Conservation (phyloP, 2,329 filamentous ascomycete genomes). For the Colletotrichum costaricense region DNA sequence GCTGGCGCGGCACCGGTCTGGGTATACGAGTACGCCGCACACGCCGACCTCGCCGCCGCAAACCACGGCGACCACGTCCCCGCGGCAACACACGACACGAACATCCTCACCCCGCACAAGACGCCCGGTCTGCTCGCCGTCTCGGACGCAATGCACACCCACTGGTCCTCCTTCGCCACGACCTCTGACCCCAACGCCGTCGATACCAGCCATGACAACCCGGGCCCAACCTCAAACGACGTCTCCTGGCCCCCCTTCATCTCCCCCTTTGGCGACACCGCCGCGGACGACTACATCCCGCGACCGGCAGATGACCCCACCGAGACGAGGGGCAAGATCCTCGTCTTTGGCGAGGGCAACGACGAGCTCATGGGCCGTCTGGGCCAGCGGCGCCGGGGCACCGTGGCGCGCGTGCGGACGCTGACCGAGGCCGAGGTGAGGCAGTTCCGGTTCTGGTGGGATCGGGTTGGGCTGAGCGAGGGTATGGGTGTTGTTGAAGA, state of each 20-base stretch:
- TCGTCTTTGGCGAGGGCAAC: conserved; percentile 71
- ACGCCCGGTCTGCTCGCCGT: conserved; percentile 55
- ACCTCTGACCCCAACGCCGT: conserved; percentile 21
- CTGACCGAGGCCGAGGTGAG: conserved; percentile 57
- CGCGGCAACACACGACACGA: conserved; percentile 56
- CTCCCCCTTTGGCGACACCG: conserved; percentile 48
- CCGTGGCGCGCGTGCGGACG: conserved; percentile 54
- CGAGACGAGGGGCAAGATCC: conserved; percentile 47
- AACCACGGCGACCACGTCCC: conserved; percentile 61
- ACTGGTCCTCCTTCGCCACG: conserved; percentile 52
- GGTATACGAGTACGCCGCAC: conserved; percentile 70
- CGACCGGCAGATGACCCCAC: conserved; percentile 9
- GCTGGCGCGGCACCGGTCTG: conserved; percentile 50
- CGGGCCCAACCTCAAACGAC: conserved; percentile 27
- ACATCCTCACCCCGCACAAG: conserved; percentile 46
- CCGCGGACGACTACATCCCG: conserved; percentile 12
- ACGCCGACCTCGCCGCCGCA: conserved; percentile 50
- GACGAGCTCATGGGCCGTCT: conserved; percentile 57
- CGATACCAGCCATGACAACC: not conserved
- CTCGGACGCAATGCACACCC: conserved; percentile 50
- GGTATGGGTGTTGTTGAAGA: conserved; percentile 46
- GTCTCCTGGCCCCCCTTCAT: conserved; percentile 56
- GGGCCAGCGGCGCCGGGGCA: conserved; percentile 51
- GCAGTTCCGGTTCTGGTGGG: conserved; percentile 72
- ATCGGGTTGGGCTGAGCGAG: conserved; percentile 59